Percentiles rank a stretch among this genome's conserved stretches.
Conservation (phyloP, 176 grass and related monocot genomes). For the Neostapfia colusana region DNA sequence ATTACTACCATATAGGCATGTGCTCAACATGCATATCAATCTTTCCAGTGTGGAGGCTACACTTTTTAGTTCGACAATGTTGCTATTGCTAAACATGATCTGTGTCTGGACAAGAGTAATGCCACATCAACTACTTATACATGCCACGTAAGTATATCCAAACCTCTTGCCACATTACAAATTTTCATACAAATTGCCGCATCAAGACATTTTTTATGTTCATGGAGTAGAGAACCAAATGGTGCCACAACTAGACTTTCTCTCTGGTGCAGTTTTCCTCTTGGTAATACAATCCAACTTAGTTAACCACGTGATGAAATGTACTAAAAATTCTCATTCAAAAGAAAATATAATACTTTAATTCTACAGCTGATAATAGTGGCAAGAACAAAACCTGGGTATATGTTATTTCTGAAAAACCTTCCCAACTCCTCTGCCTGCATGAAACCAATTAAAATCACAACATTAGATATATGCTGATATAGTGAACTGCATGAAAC, state of each 20-base stretch:
- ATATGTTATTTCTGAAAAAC: conserved; percentile 98
- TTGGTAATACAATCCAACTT: conserved; percentile 11
- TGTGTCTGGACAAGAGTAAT: conserved; percentile 47
- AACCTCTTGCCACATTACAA: background rate
- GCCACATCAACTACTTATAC: background rate
- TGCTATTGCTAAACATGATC: conserved; percentile 57
- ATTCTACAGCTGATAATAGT: background rate
- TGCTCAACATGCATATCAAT: background rate
- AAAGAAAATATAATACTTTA: conserved; percentile 23
- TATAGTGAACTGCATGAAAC: background rate
- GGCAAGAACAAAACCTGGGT: conserved; percentile 70
- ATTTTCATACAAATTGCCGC: background rate
- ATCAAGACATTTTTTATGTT: background rate
- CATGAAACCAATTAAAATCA: conserved; percentile 10
- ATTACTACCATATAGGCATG: conserved; percentile 12
- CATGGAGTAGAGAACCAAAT: conserved; percentile 1
- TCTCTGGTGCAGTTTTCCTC: background rate
- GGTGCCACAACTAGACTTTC: conserved; percentile 10
- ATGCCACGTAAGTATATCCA: background rate
- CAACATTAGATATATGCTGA: background rate
- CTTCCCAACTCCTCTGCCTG: conserved; percentile 98
- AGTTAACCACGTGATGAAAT: conserved; percentile 15
- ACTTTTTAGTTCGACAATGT: conserved; percentile 92
- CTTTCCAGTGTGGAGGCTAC: conserved; percentile 75
- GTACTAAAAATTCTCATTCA: background rate